These are phyloP conservation scores for Zizania latifolia DNA, from an alignment of 176 grass and related monocot genomes.

Conservation along the genomic window DNA sequence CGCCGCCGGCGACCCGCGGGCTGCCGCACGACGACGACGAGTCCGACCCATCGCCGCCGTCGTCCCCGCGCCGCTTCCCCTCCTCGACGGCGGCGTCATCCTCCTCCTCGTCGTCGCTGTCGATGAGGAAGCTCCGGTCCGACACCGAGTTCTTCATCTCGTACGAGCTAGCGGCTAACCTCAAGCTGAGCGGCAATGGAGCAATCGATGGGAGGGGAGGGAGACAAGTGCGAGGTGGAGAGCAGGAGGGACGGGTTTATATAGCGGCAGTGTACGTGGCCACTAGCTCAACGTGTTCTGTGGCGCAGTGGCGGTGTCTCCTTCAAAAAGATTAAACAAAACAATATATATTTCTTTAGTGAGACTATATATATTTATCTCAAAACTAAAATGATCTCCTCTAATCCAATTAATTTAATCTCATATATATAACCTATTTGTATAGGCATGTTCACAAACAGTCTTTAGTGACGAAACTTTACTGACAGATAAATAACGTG, in stretches of 20 bases:
- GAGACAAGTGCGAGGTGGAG: not conserved
- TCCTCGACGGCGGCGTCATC: constrained; percentile 26
- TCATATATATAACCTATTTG: too few relatives aligned
- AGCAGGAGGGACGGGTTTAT: not conserved
- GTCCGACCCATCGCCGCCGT: constrained; percentile 28
- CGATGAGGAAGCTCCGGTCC: constrained; percentile 59
- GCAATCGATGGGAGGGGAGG: not conserved
- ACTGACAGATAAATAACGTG: too few relatives aligned
- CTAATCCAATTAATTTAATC: too few relatives aligned
- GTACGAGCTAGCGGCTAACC: not conserved
- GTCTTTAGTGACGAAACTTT: too few relatives aligned
- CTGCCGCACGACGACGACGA: constrained; percentile 43
- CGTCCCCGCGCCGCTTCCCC: not conserved
- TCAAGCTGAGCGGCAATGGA: not conserved
- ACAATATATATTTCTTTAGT: too few relatives aligned
- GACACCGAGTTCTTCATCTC: constrained; percentile 66
- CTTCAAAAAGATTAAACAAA: not conserved
- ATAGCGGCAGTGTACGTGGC: not conserved
- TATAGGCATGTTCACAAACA: too few relatives aligned
- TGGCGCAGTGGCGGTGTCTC: not conserved
- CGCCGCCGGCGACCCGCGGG: constrained; percentile 1
- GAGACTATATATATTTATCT: too few relatives aligned
- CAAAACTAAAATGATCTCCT: too few relatives aligned
- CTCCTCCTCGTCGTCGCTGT: constrained; percentile 63
- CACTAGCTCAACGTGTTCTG: too few relatives aligned